Evolutionary conservation across 2,329 filamentous ascomycete species (phyloP).

Genomic region (Monosporascus sp.): DNA sequence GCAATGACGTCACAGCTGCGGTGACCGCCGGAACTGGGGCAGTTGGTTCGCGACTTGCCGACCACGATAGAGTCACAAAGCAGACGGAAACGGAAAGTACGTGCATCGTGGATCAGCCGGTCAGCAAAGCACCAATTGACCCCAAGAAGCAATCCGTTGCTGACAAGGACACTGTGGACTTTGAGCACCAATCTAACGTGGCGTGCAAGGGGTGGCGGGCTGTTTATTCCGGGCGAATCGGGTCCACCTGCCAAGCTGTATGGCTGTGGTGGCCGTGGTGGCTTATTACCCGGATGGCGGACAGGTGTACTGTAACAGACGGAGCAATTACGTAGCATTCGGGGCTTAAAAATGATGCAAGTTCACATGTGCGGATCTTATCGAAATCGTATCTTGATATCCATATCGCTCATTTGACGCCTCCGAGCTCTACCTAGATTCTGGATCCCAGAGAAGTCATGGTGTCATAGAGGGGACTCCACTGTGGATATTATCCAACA

Average conservation of each 20-base stretch:
- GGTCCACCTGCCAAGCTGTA: neutral
- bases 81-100: constrained; percentile 6
- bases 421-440: constrained; percentile 2
- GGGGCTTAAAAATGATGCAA: neutral
- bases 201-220: too few relatives aligned
- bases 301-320: neutral
- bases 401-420: neutral
- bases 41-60: neutral
- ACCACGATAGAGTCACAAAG: constrained; percentile 10
- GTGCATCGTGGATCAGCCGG: neutral
- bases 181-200: too few relatives aligned
- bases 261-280: neutral
- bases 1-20: constrained; percentile 9
- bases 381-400: neutral
- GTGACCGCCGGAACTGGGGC: constrained; percentile 1
- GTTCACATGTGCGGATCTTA: neutral
- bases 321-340: neutral
- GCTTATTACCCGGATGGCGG: neutral
- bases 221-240: too few relatives aligned
- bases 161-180: neutral
- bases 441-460: constrained; percentile 17
- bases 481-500: constrained; percentile 5
- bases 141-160: neutral
- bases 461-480: constrained; percentile 13
- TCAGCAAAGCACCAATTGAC: neutral